A percentile compares a stretch with the other conserved stretches of the same genome.
phyloP scores from a whole-genome alignment of 441 rosid species.

The Eutrema salsugineum region DNA sequence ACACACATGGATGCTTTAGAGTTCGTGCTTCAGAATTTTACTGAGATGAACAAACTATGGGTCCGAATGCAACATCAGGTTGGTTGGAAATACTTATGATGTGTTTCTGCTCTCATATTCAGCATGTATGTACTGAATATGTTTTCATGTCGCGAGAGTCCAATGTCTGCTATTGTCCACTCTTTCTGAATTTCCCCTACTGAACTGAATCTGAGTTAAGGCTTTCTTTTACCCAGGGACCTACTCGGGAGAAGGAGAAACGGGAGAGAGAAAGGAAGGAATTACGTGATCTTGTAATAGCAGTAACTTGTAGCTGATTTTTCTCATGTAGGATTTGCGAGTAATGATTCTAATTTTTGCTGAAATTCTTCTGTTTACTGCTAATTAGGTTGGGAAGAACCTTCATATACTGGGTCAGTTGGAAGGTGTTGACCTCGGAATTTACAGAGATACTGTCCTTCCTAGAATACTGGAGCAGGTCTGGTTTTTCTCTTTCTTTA shows the following conservation, averaged over 20 bases:
- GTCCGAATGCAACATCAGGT: constrained; percentile 93
- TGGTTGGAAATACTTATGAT: constrained; percentile 39
- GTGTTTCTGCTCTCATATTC: constrained; percentile 35
- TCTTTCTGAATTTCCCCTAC: constrained; percentile 50
- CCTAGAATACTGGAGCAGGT: constrained; percentile 86
- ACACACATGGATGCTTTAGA: constrained; percentile 59
- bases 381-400: constrained; percentile 75
- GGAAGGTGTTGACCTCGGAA: constrained; percentile 73
- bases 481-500: constrained; percentile 16
- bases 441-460: constrained; percentile 74
- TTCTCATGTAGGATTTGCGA: constrained; percentile 30
- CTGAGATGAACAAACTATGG: constrained; percentile 86
- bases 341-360: constrained; percentile 20
- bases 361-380: constrained; percentile 21
- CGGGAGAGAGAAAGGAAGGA: constrained; percentile 80
- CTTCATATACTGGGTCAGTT: constrained; percentile 76
- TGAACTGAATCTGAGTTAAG: constrained; percentile 57
- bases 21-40: constrained; percentile 71
- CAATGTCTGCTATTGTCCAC: constrained; percentile 42
- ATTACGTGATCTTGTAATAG: constrained; percentile 79
- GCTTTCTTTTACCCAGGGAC: constrained; percentile 79
- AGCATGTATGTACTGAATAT: constrained; percentile 35
- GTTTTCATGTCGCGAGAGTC: constrained; percentile 49
- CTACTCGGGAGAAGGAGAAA: constrained; percentile 72
- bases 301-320: constrained; percentile 33